Evolutionary conservation across 441 rosid genomes (phyloP), one percentile per base, ranked within the genome.

Genomic region (Populus hybrid): DNA sequence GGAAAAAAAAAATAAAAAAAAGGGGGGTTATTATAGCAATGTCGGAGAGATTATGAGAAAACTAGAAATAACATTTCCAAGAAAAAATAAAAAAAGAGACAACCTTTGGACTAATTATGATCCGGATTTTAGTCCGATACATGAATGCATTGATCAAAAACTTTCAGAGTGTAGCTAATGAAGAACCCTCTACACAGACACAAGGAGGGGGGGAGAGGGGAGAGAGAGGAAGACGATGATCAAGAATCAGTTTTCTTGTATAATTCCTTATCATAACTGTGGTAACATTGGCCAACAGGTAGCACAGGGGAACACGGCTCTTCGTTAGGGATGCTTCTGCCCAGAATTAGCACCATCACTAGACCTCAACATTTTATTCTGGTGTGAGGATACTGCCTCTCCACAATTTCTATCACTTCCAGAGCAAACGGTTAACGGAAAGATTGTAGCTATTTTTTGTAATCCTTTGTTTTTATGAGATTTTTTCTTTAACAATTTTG

Each of bases 181-280:
- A 50, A 50, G 59, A 50, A 50, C 59, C 59, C 59, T 4, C 59
- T 0, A 50, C n/a, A 50, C 26, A 19, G 5, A 21, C 57, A 57
- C 6, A 6, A 21, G 12, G 4, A 61, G n/a, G 23, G 5, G 8
- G 2, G 30, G 9, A 5, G 6, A 24, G 24, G 57, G 0, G 0
- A 24, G 0, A 1, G 1, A 30, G 4, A 53, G 11, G 42, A 35
- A 7, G 7, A 14, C 36, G 2, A 9, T 7, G 36, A n/a, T n/a
- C n/a, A 66, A 63, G 21, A 18, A 59, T 1, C 28, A 72, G 11
- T n/a, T 34, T 81, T 91, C 94, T 91, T 86, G 85, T 86, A 91
- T 78, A 79, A 57, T 87, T 93, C 9, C 87, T 84, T 38, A 93
- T 84, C 98, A 93, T 90, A 11, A 90, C 84, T 1, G 96, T 88